Conservation (phyloP, 1,284 basidiomycete genomes). For the Fomitopsis schrenkii region DNA sequence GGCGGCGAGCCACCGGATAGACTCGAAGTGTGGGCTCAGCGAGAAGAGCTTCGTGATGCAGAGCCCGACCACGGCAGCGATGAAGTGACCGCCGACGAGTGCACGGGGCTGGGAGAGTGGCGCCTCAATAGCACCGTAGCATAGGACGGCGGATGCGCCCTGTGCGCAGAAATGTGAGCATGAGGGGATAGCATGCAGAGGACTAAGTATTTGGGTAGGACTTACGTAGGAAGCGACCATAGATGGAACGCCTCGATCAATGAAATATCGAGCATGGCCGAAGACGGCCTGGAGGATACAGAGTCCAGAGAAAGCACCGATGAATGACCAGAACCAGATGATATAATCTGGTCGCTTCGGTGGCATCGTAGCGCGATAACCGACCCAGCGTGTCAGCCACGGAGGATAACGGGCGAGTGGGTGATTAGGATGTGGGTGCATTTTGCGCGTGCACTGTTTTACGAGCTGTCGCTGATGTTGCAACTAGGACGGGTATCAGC, state of each 20-base stretch:
- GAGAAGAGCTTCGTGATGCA: constrained; percentile 55
- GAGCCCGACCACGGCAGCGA: constrained; percentile 50
- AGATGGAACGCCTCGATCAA: constrained; percentile 41
- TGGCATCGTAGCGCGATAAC: constrained; percentile 36
- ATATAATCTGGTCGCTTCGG: constrained; percentile 35
- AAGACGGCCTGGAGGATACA: constrained; percentile 54
- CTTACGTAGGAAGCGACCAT: constrained; percentile 48
- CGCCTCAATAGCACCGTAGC: constrained; percentile 54
- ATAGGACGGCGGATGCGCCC: constrained; percentile 59
- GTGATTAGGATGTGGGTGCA: constrained; percentile 1
- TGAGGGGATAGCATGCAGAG: background rate
- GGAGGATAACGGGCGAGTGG: constrained; percentile 34
- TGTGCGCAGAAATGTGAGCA: constrained; percentile 15
- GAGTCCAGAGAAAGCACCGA: constrained; percentile 55
- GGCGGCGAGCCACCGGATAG: constrained; percentile 52
- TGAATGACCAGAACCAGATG: constrained; percentile 40
- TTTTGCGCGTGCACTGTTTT: background rate
- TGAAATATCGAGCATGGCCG: constrained; percentile 44
- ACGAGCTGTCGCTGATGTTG: background rate
- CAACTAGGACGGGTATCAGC: no score
- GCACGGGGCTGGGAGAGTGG: constrained; percentile 62
- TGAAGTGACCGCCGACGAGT: constrained; percentile 51
- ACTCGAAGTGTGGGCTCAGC: constrained; percentile 37
- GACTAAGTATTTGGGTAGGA: constrained; percentile 4
- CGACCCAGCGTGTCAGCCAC: constrained; percentile 41